phyloP scores from a whole-genome alignment of 768 basidiomycete genomes.

The Royoungia palumana region DNA sequence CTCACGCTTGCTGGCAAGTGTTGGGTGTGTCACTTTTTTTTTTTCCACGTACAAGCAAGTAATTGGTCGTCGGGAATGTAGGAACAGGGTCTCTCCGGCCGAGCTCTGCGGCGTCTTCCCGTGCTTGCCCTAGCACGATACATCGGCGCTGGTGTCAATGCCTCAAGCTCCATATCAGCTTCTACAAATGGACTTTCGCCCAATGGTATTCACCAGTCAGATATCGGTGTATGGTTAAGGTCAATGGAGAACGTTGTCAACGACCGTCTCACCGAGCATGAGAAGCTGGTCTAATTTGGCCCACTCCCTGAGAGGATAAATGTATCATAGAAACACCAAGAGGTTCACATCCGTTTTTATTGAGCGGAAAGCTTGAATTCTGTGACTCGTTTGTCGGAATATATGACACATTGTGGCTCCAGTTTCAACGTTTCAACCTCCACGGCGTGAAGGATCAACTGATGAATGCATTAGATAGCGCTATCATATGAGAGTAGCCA shows the following conservation, averaged over 20 bases:
- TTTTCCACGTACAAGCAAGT: not conserved
- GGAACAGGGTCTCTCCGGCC: constrained; percentile 85
- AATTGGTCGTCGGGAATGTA: constrained; percentile 23
- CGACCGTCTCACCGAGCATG: constrained; percentile 52
- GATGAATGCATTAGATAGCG: constrained; percentile 1
- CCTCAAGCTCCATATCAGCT: constrained; percentile 15
- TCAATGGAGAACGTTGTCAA: constrained; percentile 79
- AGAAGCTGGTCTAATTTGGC: constrained; percentile 38
- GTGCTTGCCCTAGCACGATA: constrained; percentile 88
- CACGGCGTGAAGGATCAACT: constrained; percentile 26
- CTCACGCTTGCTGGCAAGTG: constrained; percentile 73
- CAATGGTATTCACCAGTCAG: constrained; percentile 16
- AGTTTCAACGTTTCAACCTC: too few relatives aligned
- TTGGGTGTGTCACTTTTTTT: constrained; percentile 50
- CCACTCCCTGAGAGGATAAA: not conserved
- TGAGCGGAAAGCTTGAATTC: not conserved
- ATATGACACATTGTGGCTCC: not conserved
- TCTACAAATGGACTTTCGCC: constrained; percentile 4
- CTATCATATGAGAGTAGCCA: not conserved
- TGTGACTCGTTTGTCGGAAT: not conserved
- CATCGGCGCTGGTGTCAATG: constrained; percentile 49
- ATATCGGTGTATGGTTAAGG: constrained; percentile 72
- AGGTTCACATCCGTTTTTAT: not conserved
- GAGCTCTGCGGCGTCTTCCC: constrained; percentile 88
- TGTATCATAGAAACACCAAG: not conserved